Percentiles rank a stretch among this genome's conserved stretches.
Evolutionary conservation across 164 flowering plant genomes (phyloP).

Genomic region (Aristolochia fimbriata): DNA sequence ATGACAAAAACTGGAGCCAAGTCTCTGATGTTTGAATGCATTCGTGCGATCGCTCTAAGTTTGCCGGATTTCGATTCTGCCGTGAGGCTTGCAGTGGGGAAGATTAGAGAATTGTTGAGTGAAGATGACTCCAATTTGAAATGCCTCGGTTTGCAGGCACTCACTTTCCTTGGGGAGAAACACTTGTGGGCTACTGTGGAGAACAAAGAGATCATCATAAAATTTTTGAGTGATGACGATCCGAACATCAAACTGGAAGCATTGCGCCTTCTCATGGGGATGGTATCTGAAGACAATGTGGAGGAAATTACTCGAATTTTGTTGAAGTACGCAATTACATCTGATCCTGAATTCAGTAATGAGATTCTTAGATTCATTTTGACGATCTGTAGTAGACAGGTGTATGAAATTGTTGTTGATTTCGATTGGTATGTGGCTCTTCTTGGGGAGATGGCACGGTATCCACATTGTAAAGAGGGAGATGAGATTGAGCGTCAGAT

Average conservation of each 20-base stretch:
- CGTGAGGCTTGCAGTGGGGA: conserved; percentile 54
- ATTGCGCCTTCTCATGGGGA: conserved; percentile 61
- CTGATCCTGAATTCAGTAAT: conserved; percentile 86
- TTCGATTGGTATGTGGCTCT: conserved; percentile 95
- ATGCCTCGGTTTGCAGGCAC: conserved; percentile 83
- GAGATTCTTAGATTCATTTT: conserved; percentile 70
- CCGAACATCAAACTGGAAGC: conserved; percentile 64
- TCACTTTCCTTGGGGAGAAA: conserved; percentile 41
- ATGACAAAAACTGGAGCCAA: conserved; percentile 69
- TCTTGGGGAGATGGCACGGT: conserved; percentile 84
- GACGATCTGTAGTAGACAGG: conserved; percentile 49
- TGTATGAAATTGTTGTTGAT: conserved; percentile 65
- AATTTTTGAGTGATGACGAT: conserved; percentile 73
- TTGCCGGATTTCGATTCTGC: conserved; percentile 61
- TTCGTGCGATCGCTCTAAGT: conserved; percentile 57
- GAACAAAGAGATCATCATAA: conserved; percentile 76
- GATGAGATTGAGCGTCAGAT: conserved; percentile 83
- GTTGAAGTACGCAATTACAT: conserved; percentile 67
- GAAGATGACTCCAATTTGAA: conserved; percentile 84
- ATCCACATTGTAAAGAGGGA: conserved; percentile 72
- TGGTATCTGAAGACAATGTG: conserved; percentile 75
- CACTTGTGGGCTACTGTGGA: conserved; percentile 80
- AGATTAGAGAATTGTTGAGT: conserved; percentile 52
- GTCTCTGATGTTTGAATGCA: conserved; percentile 82
- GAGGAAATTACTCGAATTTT: conserved; percentile 61